Conservation (phyloP, 1,139 yeast species). For the Suhomyces ambrosiae region DNA sequence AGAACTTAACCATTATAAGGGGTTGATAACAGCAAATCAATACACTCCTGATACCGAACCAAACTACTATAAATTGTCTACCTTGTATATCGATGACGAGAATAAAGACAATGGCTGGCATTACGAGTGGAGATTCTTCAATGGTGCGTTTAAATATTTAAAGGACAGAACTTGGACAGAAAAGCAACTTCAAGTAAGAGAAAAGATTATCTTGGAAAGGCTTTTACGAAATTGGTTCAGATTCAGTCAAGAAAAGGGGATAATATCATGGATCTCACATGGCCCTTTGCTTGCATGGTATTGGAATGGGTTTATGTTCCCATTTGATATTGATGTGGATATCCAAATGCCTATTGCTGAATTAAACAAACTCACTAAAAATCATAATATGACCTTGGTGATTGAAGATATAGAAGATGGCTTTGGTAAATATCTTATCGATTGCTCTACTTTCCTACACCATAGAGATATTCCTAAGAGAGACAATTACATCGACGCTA, state of each 20-base stretch:
- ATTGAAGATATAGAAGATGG: constrained; percentile 17
- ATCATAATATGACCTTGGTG: constrained; percentile 18
- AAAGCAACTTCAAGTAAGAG: constrained; percentile 26
- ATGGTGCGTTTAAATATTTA: constrained; percentile 34
- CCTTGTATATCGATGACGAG: constrained; percentile 27
- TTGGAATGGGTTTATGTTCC: constrained; percentile 22
- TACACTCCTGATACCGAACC: constrained; percentile 23
- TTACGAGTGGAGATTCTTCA: constrained; percentile 45
- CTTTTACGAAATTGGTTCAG: constrained; percentile 25
- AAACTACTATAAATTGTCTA: constrained; percentile 38
- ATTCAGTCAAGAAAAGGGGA: constrained; percentile 34
- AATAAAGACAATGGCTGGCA: constrained; percentile 41
- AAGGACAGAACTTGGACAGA: constrained; percentile 29
- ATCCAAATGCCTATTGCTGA: constrained; percentile 19
- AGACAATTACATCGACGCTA: constrained; percentile 18
- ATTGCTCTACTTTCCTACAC: constrained; percentile 16
- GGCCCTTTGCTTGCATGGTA: constrained; percentile 35
- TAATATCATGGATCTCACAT: constrained; percentile 33
- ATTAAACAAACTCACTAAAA: constrained; percentile 12
- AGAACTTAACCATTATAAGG: constrained; percentile 29
- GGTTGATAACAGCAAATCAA: constrained; percentile 25
- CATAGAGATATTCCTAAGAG: constrained; percentile 15
- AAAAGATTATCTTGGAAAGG: constrained; percentile 31
- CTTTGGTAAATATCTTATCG: constrained; percentile 17
- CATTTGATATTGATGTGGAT: constrained; percentile 20